Evolutionary conservation across 1,139 yeast genomes (phyloP), one percentile per base, ranked within the genome.

Genomic region (Wickerhamomyces sp.): DNA sequence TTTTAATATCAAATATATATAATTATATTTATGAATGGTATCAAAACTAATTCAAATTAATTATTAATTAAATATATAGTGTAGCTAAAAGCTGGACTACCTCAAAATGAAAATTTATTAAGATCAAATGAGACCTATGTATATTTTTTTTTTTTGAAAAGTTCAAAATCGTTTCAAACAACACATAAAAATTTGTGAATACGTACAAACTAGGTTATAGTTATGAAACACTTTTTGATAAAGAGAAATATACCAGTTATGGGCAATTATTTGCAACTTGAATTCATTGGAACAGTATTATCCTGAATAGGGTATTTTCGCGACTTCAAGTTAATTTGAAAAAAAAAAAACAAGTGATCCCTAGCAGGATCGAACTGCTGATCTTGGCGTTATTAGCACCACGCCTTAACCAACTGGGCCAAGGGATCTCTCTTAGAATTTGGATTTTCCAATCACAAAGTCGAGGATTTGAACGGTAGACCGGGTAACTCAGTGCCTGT

Each of bases 321-420:
- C 24, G 9, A 21, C 12, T 3, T 6, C 7, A 2, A 5, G 24
- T 20, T 4, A 4, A 30, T 20, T 12, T n/a, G 25, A 13, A 21
- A 37, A 36, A 36, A 46, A 52, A 51, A 59, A 54, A 52, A 42
- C 42, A 38, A 60, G 58, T 79, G 85, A 80, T 79, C 84, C 83
- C 84, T 78, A 76, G 83, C 86, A 75, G 86, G 86, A 78, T 79
- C 86, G 84, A 78, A 78, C 85, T 74, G 85, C 83, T 75, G 85
- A 78, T 77, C 85, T 76, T 68, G 81, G 83, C 81, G 83, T 32
- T 52, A 81, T 81, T 81, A 81, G 88, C 87, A 80, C 88, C 84
- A 73, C 84, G 88, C 88, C 88, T 78, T 81, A 78, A 80, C 86
- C 86, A 80, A 79, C 85, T 79, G 81, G 86, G 86, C 86, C 86